Percentiles rank a stretch among this genome's conserved stretches.
Evolutionary conservation across 176 grass and related monocot genomes (phyloP).

Genomic region (Eragrostis nindensis): DNA sequence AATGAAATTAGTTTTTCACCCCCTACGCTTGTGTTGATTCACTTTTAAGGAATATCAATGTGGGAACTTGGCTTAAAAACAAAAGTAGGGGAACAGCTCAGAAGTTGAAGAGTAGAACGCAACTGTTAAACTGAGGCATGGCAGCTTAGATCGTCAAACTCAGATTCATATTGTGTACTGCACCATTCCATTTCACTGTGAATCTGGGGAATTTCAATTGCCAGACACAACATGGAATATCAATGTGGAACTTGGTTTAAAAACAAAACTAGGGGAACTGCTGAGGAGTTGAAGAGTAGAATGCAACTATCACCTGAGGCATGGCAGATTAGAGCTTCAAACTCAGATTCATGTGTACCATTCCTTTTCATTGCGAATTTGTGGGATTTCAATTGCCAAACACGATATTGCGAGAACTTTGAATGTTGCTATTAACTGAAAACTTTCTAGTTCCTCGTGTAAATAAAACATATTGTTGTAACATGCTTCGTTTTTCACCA

Average conservation of each 20-base stretch:
- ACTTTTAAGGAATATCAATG: neutral
- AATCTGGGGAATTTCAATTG: neutral
- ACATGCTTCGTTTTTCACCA: neutral
- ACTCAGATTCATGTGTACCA: neutral
- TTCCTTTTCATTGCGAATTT: neutral
- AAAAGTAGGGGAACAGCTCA: neutral
- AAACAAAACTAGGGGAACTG: neutral
- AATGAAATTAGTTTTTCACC: neutral
- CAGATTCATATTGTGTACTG: neutral
- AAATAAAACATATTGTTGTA: neutral
- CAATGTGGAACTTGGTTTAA: neutral
- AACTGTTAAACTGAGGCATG: neutral
- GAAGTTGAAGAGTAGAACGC: neutral
- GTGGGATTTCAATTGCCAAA: neutral
- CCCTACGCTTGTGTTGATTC: neutral
- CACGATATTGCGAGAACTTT: neutral
- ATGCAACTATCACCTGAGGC: neutral
- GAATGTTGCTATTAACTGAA: neutral
- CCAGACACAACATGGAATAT: neutral
- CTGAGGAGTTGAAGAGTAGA: neutral
- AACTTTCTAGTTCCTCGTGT: neutral
- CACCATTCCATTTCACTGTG: neutral
- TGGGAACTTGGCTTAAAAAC: neutral
- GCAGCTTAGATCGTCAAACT: neutral
- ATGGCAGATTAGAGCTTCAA: neutral